Base-by-base conservation (phyloP, 2,329 filamentous ascomycete genomes). In the Cladosporium sp. region DNA sequence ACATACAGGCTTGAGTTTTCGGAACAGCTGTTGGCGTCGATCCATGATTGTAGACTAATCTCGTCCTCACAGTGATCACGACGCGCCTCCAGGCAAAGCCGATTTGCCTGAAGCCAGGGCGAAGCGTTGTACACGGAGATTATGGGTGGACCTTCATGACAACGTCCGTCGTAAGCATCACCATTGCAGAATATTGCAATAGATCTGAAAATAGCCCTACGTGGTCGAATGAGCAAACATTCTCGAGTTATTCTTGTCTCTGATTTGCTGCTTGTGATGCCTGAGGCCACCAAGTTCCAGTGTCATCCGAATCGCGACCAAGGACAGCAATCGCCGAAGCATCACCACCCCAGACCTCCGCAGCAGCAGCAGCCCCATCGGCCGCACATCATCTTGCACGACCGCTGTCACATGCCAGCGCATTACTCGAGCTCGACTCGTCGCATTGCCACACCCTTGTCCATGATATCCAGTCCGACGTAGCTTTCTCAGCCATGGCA, bases 1-100 rank as follows among this genome's bases (percentile, higher is more conserved):
- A 65, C 84, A 87, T 57, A 76, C 74, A 50, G 78, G 76, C 62
- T 84, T 85, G 56, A 87, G 75, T 80, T 83, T 64, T 42, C 74
- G 71, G 59, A 79, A 79, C 22, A 68, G 60, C 13, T 71, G 68
- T 55, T 73, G 73, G 55, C 73, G 70, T 40, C 49, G 49, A 20
- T 70, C 67, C 44, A 57, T 51, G 22, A 25, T 17, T 12, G 25
- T 15, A 25, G 28, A 9, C 17, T 9, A 8, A 17, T 13, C 22
- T 28, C 9, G 42, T 28, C 42, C 15, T 17, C 3, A 24, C 5
- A 15, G 40, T 24, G 10, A 22, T 22, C 12, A 15, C 40, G 6
- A 25, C 42, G 25, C 22, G 42, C 24, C 42, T 45, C 17, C 15
- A 17, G 22, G 42, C 24, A 25, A 45, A 28, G 42, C 42, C 17